Conservation (phyloP, 2,329 filamentous ascomycete genomes). For the Microdochium paspali region DNA sequence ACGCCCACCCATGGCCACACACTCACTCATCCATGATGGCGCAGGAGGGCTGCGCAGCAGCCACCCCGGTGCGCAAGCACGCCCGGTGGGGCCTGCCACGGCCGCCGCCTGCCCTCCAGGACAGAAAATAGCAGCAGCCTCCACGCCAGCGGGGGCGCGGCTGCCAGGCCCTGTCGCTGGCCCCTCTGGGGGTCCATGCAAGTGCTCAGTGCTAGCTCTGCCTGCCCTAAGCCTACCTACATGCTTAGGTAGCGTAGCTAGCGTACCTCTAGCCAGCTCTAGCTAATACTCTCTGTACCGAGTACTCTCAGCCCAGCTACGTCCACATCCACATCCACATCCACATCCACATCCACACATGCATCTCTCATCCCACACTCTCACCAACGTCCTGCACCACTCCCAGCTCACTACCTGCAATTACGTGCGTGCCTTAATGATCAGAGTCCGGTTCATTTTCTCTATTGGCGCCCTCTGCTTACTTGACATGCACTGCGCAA, state of each 20-base stretch:
- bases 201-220: no score
- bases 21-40: neutral
- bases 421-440: neutral
- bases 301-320: no score
- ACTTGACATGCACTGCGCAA: neutral
- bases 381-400: no score
- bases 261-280: no score
- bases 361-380: no score
- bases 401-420: neutral
- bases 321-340: no score
- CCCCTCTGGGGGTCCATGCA: neutral
- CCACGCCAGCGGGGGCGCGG: neutral
- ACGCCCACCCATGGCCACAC: no score
- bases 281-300: no score
- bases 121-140: constrained; percentile 1
- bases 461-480: neutral
- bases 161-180: neutral
- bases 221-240: no score
- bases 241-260: no score
- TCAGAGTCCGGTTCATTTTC: neutral
- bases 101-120: neutral
- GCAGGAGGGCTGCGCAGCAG: neutral
- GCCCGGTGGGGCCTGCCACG: neutral
- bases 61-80: neutral
- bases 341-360: no score